Conservation (phyloP, 1,284 basidiomycete species). For the Tilletia walkeri region DNA sequence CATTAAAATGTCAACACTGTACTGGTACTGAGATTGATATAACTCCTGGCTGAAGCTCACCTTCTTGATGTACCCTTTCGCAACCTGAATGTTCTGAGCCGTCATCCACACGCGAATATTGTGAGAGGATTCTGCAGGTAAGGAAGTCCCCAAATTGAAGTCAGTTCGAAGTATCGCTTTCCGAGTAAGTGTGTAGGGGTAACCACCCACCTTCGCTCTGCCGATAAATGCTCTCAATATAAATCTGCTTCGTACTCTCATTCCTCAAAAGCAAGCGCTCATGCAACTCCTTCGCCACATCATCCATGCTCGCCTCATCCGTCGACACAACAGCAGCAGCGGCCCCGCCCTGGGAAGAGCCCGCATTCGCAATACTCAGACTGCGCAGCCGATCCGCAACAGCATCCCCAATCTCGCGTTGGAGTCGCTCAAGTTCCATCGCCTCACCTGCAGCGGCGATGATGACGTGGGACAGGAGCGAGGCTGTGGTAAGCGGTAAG, state of each 20-base stretch:
- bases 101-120: slow-evolving; percentile 85
- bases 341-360: not conserved
- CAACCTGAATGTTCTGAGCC: slow-evolving; percentile 71
- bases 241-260: slow-evolving; percentile 92
- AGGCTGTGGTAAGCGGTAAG: slow-evolving; percentile 92
- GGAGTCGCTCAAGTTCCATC: slow-evolving; percentile 91
- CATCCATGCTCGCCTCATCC: slow-evolving; percentile 67
- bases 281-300: slow-evolving; percentile 88
- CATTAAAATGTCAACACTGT: too few species aligned
- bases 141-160: not conserved
- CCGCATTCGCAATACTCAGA: slow-evolving; percentile 59
- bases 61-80: slow-evolving; percentile 74
- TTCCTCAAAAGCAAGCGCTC: slow-evolving; percentile 86
- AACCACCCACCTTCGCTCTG: slow-evolving; percentile 40
- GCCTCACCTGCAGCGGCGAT: slow-evolving; percentile 96
- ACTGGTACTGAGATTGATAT: not conserved
- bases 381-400: slow-evolving; percentile 87
- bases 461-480: slow-evolving; percentile 93
- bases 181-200: slow-evolving; percentile 63
- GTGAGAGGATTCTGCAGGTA: slow-evolving; percentile 70
- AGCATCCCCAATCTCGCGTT: slow-evolving; percentile 86
- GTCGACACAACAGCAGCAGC: not conserved
- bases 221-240: slow-evolving; percentile 85
- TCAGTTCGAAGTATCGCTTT: not conserved
- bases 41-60: slow-evolving; percentile 59